These are phyloP conservation scores for Madurella fahalii DNA, from an alignment of 2,329 filamentous ascomycete species.

Conservation along the genomic window DNA sequence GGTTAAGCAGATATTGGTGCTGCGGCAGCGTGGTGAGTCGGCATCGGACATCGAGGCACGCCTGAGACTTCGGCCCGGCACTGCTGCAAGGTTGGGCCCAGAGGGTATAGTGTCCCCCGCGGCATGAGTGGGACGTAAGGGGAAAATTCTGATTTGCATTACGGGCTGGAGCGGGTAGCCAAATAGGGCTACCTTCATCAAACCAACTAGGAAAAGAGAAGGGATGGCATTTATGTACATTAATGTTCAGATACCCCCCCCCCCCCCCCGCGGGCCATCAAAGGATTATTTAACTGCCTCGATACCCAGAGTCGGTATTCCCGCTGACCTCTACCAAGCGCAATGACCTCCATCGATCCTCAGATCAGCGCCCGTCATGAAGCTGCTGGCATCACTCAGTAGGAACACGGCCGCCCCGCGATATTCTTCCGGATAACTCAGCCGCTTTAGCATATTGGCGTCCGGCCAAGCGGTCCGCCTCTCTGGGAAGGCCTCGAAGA, in stretches of 20 bases:
- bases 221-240: slow-evolving; percentile 12
- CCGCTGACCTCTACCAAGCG: slow-evolving; percentile 45
- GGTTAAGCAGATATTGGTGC: slow-evolving; percentile 42
- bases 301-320: background rate
- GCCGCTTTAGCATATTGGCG: slow-evolving; percentile 76
- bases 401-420: slow-evolving; percentile 66
- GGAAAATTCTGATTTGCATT: background rate
- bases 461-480: slow-evolving; percentile 65
- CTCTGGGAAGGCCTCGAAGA: slow-evolving; percentile 74
- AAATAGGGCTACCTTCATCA: background rate
- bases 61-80: slow-evolving; percentile 42
- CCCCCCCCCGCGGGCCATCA: too few species aligned
- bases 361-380: slow-evolving; percentile 67
- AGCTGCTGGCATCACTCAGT: slow-evolving; percentile 62
- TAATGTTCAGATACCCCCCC: slow-evolving; percentile 18
- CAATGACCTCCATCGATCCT: slow-evolving; percentile 68
- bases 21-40: slow-evolving; percentile 40
- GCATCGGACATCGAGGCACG: slow-evolving; percentile 43
- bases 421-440: slow-evolving; percentile 66
- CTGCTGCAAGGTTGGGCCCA: slow-evolving; percentile 43
- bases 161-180: background rate
- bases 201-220: background rate
- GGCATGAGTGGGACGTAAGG: slow-evolving; percentile 1
- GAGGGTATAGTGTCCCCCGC: slow-evolving; percentile 38
- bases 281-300: background rate